Percentiles rank a stretch among this genome's conserved stretches.
These are phyloP conservation scores for Schizophyllum amplum DNA, from an alignment of 1,284 basidiomycete species.

Conservation along the genomic window DNA sequence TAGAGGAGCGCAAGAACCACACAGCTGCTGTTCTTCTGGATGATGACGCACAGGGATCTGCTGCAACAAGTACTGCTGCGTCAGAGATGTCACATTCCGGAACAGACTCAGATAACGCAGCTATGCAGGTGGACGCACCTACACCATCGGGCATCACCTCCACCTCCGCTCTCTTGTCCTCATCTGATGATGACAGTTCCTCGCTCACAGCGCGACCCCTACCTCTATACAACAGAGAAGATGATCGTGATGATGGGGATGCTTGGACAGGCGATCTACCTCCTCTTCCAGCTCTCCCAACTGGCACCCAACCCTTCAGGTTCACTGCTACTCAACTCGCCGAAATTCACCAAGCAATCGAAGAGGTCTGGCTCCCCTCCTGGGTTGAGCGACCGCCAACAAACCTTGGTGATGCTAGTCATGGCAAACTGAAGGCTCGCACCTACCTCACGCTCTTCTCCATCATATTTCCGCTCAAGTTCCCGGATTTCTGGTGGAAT, in stretches of 20 bases:
- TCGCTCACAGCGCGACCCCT: too few relatives aligned
- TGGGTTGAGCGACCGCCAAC: conserved; percentile 9
- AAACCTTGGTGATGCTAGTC: conserved; percentile 10
- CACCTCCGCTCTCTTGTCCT: too few relatives aligned
- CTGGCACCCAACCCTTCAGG: neutral
- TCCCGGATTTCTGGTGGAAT: conserved; percentile 7
- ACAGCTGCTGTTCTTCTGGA: conserved; percentile 4
- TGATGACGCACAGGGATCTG: conserved; percentile 10
- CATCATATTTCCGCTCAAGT: conserved; percentile 7
- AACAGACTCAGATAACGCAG: too few relatives aligned
- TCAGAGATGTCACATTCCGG: too few relatives aligned
- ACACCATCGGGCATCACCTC: too few relatives aligned
- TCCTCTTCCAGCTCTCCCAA: neutral
- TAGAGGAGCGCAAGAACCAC: conserved; percentile 4
- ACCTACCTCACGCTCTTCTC: conserved; percentile 8
- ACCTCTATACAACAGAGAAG: too few relatives aligned
- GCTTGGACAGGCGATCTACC: too few relatives aligned
- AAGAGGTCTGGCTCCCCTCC: conserved; percentile 1
- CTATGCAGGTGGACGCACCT: too few relatives aligned
- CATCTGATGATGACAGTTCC: too few relatives aligned
- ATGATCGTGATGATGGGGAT: too few relatives aligned
- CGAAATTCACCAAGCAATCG: conserved; percentile 1
- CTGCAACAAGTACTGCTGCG: conserved; percentile 8
- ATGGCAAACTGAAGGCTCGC: conserved; percentile 12
- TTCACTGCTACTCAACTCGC: conserved; percentile 1